Percentiles rank a stretch among this genome's conserved stretches.
These are phyloP conservation scores for Aphanomyces euteiches DNA, from an alignment of 352 stramenopile species.

Conservation along the genomic window DNA sequence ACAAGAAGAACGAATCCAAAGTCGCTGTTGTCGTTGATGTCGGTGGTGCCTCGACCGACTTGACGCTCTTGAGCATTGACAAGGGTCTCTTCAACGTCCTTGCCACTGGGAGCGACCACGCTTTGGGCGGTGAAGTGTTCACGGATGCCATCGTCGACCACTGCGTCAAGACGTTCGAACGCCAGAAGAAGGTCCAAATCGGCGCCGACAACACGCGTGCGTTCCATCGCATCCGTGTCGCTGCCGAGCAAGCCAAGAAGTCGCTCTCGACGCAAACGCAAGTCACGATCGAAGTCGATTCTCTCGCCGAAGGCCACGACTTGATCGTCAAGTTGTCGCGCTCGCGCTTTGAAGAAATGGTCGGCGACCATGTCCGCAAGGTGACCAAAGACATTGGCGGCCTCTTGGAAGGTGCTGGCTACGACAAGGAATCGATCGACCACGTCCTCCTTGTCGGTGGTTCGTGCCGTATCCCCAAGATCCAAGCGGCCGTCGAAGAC, in stretches of 20 bases:
- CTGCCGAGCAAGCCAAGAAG: constrained; percentile 96
- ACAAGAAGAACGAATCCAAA: constrained; percentile 83
- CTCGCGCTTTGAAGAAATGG: constrained; percentile 95
- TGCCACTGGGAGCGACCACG: constrained; percentile 94
- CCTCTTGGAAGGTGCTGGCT: constrained; percentile 64
- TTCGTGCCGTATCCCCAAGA: constrained; percentile 97
- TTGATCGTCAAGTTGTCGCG: constrained; percentile 97
- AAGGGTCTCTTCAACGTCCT: constrained; percentile 98
- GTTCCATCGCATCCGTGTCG: constrained; percentile 91
- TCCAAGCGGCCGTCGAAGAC: constrained; percentile 75
- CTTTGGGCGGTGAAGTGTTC: constrained; percentile 95
- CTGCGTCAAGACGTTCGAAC: constrained; percentile 94
- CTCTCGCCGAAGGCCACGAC: constrained; percentile 96
- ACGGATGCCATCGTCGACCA: constrained; percentile 96
- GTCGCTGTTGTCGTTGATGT: constrained; percentile 98
- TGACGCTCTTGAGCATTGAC: constrained; percentile 95
- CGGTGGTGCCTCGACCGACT: constrained; percentile 95
- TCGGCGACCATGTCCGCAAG: constrained; percentile 89
- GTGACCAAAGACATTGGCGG: constrained; percentile 89
- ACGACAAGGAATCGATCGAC: constrained; percentile 87
- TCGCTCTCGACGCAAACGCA: constrained; percentile 94
- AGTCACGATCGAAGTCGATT: constrained; percentile 97
- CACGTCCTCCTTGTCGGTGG: constrained; percentile 96
- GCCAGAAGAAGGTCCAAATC: constrained; percentile 92
- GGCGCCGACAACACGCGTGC: constrained; percentile 88